Evolutionary conservation across 78 protist species (phyloP).

Genomic region (Anaeramoeba flamelloides): DNA sequence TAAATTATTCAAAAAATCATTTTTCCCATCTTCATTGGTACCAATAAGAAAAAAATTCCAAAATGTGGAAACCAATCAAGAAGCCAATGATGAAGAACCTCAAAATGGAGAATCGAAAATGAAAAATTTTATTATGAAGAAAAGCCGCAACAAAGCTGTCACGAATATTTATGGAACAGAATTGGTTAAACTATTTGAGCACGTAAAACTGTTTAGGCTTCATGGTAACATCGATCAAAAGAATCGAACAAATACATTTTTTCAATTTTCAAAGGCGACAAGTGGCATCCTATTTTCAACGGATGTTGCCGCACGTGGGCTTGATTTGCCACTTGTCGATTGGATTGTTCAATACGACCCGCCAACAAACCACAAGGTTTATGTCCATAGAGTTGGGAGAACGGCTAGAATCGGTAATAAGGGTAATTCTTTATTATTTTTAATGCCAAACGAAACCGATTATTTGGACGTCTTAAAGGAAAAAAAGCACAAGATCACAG

Average conservation of each 20-base stretch:
- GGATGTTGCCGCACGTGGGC: constrained; percentile 65
- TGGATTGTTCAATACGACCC: constrained; percentile 65
- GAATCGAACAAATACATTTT: constrained; percentile 38
- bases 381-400: constrained; percentile 65
- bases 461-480: constrained; percentile 40
- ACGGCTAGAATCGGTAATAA: constrained; percentile 66
- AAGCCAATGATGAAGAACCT: too few species aligned
- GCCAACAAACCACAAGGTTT: constrained; percentile 60
- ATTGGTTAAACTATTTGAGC: too few species aligned
- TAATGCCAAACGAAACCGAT: constrained; percentile 32
- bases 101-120: too few species aligned
- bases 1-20: not conserved
- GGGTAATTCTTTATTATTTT: constrained; percentile 37
- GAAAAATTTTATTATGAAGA: too few species aligned
- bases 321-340: constrained; percentile 68
- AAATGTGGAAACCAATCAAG: too few species aligned
- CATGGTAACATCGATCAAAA: constrained; percentile 63
- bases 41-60: too few species aligned
- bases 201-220: constrained; percentile 13
- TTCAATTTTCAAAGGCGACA: constrained; percentile 25
- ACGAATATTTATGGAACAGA: too few species aligned
- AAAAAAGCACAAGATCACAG: too few species aligned
- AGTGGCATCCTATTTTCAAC: constrained; percentile 45
- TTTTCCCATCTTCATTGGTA: not conserved
- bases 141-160: too few species aligned